Percentiles rank a stretch among this genome's conserved stretches.
These are phyloP conservation scores for Vaccinium corymbosum DNA, from an alignment of 148 eudicot species.

Conservation along the genomic window DNA sequence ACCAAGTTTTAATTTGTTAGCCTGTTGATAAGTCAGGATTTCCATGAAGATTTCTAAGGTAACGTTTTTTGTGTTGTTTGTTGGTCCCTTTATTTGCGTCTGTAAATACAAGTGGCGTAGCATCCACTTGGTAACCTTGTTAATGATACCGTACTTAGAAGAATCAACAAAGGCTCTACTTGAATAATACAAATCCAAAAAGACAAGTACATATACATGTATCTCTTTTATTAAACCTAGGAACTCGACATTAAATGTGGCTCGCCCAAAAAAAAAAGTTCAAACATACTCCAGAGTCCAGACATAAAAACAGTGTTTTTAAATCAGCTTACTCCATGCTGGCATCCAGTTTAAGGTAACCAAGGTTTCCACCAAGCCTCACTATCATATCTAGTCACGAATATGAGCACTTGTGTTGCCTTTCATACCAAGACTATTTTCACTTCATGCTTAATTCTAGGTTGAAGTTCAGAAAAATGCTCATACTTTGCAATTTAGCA, in stretches of 20 bases:
- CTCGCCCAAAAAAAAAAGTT: too few relatives aligned
- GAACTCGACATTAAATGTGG: not conserved
- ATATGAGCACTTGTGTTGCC: not conserved
- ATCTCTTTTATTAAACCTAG: not conserved
- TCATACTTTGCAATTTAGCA: not conserved
- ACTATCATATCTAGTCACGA: not conserved
- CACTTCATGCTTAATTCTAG: not conserved
- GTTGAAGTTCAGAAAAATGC: not conserved
- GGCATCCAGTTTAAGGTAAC: not conserved
- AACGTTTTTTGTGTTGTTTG: not conserved
- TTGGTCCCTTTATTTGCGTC: not conserved
- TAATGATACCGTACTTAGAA: not conserved
- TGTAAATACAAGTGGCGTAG: not conserved
- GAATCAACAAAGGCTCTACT: not conserved
- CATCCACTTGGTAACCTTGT: not conserved
- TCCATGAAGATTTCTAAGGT: not conserved
- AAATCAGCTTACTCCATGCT: not conserved
- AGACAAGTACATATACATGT: not conserved
- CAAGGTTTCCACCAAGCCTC: not conserved
- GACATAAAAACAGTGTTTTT: not conserved
- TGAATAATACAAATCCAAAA: not conserved
- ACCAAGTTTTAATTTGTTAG: constrained; percentile 2
- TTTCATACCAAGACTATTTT: not conserved
- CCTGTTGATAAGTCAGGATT: not conserved
- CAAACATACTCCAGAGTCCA: not conserved